Base-by-base conservation (phyloP, 495 filamentous ascomycete species). In the Tetracladium setigerum region DNA sequence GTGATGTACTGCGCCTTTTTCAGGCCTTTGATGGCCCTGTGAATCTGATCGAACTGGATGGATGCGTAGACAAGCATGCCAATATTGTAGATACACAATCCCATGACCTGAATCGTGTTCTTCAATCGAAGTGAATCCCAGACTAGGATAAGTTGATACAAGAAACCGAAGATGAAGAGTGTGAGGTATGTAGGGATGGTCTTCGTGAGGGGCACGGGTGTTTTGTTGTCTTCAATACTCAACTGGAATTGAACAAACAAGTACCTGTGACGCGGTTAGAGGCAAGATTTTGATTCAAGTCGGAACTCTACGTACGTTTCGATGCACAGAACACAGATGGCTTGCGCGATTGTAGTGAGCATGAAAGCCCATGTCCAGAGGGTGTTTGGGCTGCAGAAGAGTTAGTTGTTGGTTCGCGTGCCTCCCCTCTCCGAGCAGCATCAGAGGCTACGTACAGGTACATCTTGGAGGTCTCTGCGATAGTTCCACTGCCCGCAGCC, bases 61-160 rank as follows among this genome's bases (percentile, higher is more conserved):
- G 87, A 82, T 11, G 90, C 86, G 58, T 97, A 97, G 53, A 98
- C 76, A 39, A 97, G 74, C 52, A 97, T 79, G 9, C 86, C 90
- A 24, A 91, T 57, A 65, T 98, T 95, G 66, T 89, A 95, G 30
- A 91, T 56, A 66, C 91, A 96, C 14, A 98, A 71, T 27, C 92
- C 94, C 57, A 98, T 97, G 61, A 98, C 74, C 65, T 98, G 92
- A 76, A 98, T 98, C 12, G 92, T 98, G 67, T 98, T 98, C 69
- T 95, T 95, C 59, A 90, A 68, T 39, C 89, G 81, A 49, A 98
- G 70, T 2, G 94, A 91, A 74, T 98, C 92, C 68, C 87, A 96
- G 12, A 92, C 83, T 18, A 98, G 70, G 30, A 92, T 63, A 5
- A 97, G 62, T 57, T 95, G 81, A 67, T 97, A 98, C 45, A 98